Evolutionary conservation across 495 filamentous ascomycete species (phyloP), one percentile per base, ranked within the genome.

Genomic region (Sordaria brevicollis): DNA sequence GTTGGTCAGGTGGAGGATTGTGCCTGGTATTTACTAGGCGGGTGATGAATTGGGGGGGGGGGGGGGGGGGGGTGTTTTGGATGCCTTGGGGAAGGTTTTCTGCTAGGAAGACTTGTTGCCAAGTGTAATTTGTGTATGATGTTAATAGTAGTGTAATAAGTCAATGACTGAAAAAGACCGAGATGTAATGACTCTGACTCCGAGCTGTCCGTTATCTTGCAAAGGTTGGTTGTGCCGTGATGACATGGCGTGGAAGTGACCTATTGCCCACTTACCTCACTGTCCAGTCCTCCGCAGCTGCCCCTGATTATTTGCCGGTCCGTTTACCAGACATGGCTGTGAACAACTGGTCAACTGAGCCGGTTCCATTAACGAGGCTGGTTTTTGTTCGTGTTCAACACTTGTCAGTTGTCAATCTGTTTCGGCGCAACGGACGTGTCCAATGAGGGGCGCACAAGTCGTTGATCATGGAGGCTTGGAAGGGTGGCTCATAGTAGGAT

Each of bases 21-120:
- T 99, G 19, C 95, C 95, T n/a, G 91, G 91, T 34, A 84, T 99
- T 34, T 99, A 99, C 80, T 98, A 85, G 71, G 65, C 21, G n/a
- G 31, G 34, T 21, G 41, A 9, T 17, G 3, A 35, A 49, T 8
- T 31, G 17, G 29, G 19, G 17, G 33, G 33, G 17, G 7, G 31
- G 35, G 10, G 17, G 29, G 19, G 17, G 33, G 33, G 17, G 7
- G 31, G 35, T 10, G 4, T 49, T 29, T 19, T 33, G 25, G 19
- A 4, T 57, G 31, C 21, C 5, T 37, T 67, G 11, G 35, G 74
- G 10, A 65, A 36, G 49, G 38, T 62, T 1, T 33, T 68, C 15
- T 33, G 29, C 15, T 31, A 17, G 8, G 34, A 2, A 4, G n/a
- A 8, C 25, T n/a, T 17, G 67, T 21, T 57, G 49, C 13, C n/a